Evolutionary conservation across 306 rosid species (phyloP).

Genomic region (Acmispon strigosus): DNA sequence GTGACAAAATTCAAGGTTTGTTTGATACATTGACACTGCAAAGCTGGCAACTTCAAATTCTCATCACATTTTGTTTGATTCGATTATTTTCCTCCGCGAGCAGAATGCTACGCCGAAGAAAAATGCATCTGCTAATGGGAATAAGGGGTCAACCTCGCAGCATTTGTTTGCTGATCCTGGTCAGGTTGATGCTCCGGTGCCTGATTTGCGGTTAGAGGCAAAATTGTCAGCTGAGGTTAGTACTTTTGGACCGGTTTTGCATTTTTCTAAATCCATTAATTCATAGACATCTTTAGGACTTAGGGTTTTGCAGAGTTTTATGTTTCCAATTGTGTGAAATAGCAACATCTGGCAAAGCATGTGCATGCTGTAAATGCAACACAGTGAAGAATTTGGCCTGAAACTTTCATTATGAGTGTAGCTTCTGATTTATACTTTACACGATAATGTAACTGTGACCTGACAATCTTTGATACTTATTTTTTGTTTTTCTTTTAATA

Average conservation of each 20-base stretch:
- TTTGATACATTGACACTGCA: background rate
- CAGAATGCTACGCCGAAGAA: conserved; percentile 50
- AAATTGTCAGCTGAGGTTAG: conserved; percentile 62
- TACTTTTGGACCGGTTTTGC: background rate
- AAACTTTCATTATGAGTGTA: background rate
- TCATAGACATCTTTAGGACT: background rate
- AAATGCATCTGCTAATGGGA: conserved; percentile 21
- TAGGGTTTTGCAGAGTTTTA: background rate
- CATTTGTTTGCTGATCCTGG: conserved; percentile 1
- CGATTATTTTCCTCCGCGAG: background rate
- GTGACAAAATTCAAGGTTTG: background rate
- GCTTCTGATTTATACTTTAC: background rate
- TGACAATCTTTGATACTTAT: conserved; percentile 8
- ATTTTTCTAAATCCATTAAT: background rate
- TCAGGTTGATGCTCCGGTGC: conserved; percentile 29
- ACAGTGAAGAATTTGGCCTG: background rate
- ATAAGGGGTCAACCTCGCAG: conserved; percentile 1
- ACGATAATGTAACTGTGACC: background rate
- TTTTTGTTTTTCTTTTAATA: background rate
- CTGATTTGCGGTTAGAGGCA: conserved; percentile 59
- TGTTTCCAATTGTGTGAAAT: background rate
- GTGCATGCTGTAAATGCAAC: background rate
- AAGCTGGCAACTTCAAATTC: background rate
- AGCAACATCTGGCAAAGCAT: background rate
- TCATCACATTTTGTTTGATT: background rate